Base-by-base conservation (phyloP, 495 filamentous ascomycete genomes). In the Neurospora sp. region DNA sequence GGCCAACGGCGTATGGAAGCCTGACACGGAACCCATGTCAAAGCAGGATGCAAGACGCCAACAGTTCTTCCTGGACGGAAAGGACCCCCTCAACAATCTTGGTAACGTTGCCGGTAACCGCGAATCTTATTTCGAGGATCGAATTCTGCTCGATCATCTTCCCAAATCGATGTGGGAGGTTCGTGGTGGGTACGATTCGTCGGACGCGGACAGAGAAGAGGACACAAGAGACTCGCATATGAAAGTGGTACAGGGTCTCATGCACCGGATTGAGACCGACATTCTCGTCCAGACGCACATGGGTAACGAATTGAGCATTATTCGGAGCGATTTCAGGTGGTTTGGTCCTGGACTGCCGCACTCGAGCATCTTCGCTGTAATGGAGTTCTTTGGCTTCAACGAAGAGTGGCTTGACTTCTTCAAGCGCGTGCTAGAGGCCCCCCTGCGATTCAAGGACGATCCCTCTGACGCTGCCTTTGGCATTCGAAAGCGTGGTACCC, bases 351-450 rank as follows among this genome's bases (percentile, higher is more conserved):
- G 85, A 3, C 80, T 92, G 35, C 82, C 90, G 7, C 91, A 92
- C 76, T 77, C 82, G 42, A 89, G 88, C 4, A 84, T 91, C 38
- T 79, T 88, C 31, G 79, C 86, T 2, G 84, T 89, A 1, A 77
- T 92, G 70, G 78, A 80, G n/a, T 91, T 87, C 80, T 86, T 92
- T 68, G 89, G 89, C 7, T 84, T 91, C 4, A 78, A 86, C 5
- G 78, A 84, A 9, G 82, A 81, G n/a, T 91, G 89, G 88, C 77
- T 88, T 40, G 79, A 75, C n/a, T 91, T 93, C 76, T 92, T 92
- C 83, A 80, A 83, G 68, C 83, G 76, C 7, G 90, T 90, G 71
- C 80, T 92, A 2, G 82, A 89, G 73, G 83, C 88, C 2, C 89
- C 90, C 0, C 75, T 92, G 16, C 83, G 8, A 84, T 89, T 75